Conservation (phyloP, 106 monocot genomes). For the Allium sativum region DNA sequence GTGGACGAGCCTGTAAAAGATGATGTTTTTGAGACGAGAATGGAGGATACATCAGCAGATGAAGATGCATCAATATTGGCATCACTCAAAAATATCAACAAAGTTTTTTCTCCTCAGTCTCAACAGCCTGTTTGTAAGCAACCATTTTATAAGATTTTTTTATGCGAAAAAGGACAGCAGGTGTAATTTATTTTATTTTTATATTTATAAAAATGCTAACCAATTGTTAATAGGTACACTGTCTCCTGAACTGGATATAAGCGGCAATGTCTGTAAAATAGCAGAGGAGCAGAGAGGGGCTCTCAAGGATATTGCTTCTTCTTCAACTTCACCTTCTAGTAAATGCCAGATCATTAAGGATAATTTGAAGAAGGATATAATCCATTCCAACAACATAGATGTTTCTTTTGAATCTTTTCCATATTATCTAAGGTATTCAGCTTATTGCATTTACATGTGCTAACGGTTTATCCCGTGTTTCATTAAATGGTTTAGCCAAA, state of each 20-base stretch:
- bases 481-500: background rate
- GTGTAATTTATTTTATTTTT: too few relatives aligned
- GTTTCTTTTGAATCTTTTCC: conserved; percentile 83
- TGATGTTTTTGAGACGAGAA: conserved; percentile 33
- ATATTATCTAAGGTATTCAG: conserved; percentile 71
- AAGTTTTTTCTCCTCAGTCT: conserved; percentile 39
- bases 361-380: conserved; percentile 47
- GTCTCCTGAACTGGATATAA: conserved; percentile 41
- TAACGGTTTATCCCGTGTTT: background rate
- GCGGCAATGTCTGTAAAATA: conserved; percentile 33
- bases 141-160: background rate
- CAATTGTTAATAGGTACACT: conserved; percentile 21
- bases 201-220: background rate
- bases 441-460: background rate
- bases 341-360: conserved; percentile 62
- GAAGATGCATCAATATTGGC: conserved; percentile 75
- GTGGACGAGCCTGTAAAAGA: conserved; percentile 28
- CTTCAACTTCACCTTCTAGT: conserved; percentile 22
- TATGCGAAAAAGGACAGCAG: too few relatives aligned
- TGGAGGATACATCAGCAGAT: conserved; percentile 54
- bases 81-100: conserved; percentile 26
- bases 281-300: conserved; percentile 48
- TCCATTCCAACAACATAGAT: conserved; percentile 52
- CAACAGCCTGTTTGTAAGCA: background rate
- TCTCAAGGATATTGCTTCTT: conserved; percentile 28